Base-by-base conservation (phyloP, 1,284 basidiomycete species). In the Cutaneotrichosporon sp. region DNA sequence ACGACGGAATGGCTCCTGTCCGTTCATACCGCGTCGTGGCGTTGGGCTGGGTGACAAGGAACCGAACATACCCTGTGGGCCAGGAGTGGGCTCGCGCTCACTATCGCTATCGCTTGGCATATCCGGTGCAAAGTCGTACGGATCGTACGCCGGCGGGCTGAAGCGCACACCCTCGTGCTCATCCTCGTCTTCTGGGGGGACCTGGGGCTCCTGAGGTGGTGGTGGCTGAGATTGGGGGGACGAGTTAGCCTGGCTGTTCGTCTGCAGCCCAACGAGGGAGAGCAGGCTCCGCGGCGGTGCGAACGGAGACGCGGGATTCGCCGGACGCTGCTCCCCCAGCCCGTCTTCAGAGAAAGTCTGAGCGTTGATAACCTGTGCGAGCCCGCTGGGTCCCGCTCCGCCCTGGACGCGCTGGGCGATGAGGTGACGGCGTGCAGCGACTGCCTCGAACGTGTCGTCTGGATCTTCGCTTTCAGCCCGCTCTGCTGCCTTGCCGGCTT, bases 291-390 rank as follows among this genome's bases (percentile, higher is more conserved):
- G 44, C 31, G 22, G 44, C 16, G 32, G 39, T 14, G 22, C 44
- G 24, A 46, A 46, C 9, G 44, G 44, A 20, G 44, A 46, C 32
- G 34, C 32, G 6, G 22, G 12, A 33, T 46, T 46, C 32, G 44
- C 44, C 14, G 29, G 42, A 8, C 24, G 26, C 14, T 47, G 34
- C 14, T 29, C n/a, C 5, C 27, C 46, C 2, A 14, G 14, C 31
- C 22, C 46, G n/a, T 9, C 27, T 44, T 20, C 19, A 24, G 20
- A 12, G 37, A 24, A 22, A 19, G 35, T 12, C 35, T n/a, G 12
- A 4, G 33, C 12, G 9, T 34, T 17, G 10, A 22, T 3, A 38
- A 12, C 19, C 35, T 17, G 35, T 22, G 20, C 20, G 35, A 38
- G 26, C n/a, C 41, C 4, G 26, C 41, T 3, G 41, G 17, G n/a